Conservation (phyloP, 1,284 basidiomycete genomes). For the Cryptococcus sp. region DNA sequence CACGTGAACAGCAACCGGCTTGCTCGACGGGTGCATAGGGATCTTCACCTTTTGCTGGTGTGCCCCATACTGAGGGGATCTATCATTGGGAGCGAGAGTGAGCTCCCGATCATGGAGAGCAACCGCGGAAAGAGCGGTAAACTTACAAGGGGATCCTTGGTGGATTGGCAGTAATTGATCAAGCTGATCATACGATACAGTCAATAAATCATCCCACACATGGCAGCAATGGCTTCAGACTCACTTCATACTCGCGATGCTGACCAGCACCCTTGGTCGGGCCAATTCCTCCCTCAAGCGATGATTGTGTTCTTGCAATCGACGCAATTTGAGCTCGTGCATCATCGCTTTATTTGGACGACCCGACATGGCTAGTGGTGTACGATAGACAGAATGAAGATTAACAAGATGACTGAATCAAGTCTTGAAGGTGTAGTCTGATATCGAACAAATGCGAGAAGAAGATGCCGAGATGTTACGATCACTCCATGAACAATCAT, state of each 20-base stretch:
- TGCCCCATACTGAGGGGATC: slow-evolving; percentile 92
- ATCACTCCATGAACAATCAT: no score
- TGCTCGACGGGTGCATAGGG: slow-evolving; percentile 41
- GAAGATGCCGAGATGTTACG: no score
- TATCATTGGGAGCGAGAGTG: slow-evolving; percentile 42
- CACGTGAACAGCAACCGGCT: slow-evolving; percentile 44
- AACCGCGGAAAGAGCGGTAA: slow-evolving; percentile 7
- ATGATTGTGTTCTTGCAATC: slow-evolving; percentile 91
- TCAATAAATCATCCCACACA: not conserved
- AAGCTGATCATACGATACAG: slow-evolving; percentile 59
- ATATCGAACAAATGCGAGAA: no score
- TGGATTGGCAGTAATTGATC: slow-evolving; percentile 89
- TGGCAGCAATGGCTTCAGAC: no score
- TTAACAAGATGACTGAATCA: no score
- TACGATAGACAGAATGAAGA: no score
- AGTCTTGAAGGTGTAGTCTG: no score
- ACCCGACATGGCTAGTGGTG: slow-evolving; percentile 27
- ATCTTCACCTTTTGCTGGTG: slow-evolving; percentile 75
- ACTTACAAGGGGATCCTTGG: slow-evolving; percentile 80
- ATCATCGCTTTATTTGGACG: slow-evolving; percentile 60
- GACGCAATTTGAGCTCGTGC: slow-evolving; percentile 94
- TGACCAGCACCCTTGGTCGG: slow-evolving; percentile 83
- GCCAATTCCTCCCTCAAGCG: slow-evolving; percentile 87
- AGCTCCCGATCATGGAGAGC: not conserved
- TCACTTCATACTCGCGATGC: slow-evolving; percentile 69